A percentile compares a stretch with the other conserved stretches of the same genome.
These are phyloP conservation scores for Penicillium sp. DNA, from an alignment of 2,329 filamentous ascomycete species.

Conservation along the genomic window DNA sequence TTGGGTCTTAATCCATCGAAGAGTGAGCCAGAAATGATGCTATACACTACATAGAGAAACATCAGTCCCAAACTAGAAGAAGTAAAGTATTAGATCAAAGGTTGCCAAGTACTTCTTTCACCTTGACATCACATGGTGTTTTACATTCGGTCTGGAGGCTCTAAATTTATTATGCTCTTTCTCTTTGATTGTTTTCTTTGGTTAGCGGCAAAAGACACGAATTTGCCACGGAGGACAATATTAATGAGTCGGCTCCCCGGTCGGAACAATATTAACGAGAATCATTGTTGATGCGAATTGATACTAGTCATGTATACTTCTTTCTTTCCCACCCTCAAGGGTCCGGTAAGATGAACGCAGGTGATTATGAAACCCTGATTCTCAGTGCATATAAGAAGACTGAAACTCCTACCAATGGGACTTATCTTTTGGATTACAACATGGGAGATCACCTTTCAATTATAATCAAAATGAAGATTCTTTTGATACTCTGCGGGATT, in stretches of 20 bases:
- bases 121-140: not conserved
- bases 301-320: not conserved
- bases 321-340: not conserved
- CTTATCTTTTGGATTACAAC: not conserved
- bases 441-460: not conserved
- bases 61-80: not conserved
- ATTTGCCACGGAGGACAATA: not conserved
- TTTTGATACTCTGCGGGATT: not conserved
- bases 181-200: not conserved
- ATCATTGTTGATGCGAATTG: not conserved
- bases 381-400: not conserved
- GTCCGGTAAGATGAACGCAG: not conserved
- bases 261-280: not conserved
- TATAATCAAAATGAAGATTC: not conserved
- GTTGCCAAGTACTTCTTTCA: not conserved
- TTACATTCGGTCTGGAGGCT: not conserved
- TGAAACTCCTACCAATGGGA: not conserved
- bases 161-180: not conserved
- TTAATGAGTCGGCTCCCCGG: not conserved
- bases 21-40: too few species aligned
- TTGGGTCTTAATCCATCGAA: too few species aligned
- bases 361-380: not conserved
- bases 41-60: too few species aligned
- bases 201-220: not conserved
- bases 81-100: not conserved